These are phyloP conservation scores for Cyberlindnera nakhonratchasimensis DNA, from an alignment of 805 yeast genomes.

Conservation along the genomic window DNA sequence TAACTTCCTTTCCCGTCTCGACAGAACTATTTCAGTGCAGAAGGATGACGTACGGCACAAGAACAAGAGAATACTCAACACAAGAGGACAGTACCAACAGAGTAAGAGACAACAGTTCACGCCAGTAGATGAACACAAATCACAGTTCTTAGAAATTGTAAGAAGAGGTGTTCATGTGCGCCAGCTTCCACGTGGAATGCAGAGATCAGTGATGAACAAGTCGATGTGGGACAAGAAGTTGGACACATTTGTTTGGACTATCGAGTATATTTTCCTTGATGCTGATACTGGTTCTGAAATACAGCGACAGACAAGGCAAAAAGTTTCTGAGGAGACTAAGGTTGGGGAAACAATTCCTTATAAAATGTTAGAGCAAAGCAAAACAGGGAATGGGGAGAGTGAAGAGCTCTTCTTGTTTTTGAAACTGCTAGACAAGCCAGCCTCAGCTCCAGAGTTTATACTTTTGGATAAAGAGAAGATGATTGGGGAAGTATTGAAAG, in stretches of 20 bases:
- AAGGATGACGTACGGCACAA: slow-evolving; percentile 46
- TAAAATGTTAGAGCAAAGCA: slow-evolving; percentile 17
- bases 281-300: slow-evolving; percentile 27
- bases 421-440: slow-evolving; percentile 27
- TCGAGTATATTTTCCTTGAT: slow-evolving; percentile 61
- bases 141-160: slow-evolving; percentile 24
- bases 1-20: slow-evolving; percentile 60
- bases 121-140: background rate
- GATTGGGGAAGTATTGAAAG: slow-evolving; percentile 49
- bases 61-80: slow-evolving; percentile 41
- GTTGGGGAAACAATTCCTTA: slow-evolving; percentile 32
- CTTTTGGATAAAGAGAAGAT: slow-evolving; percentile 33
- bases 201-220: slow-evolving; percentile 57
- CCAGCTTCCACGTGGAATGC: slow-evolving; percentile 71
- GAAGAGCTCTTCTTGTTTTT: slow-evolving; percentile 29
- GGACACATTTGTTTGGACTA: slow-evolving; percentile 69
- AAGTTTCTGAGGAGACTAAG: slow-evolving; percentile 33
- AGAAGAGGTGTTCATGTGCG: slow-evolving; percentile 67
- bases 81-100: slow-evolving; percentile 8
- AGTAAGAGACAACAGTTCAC: slow-evolving; percentile 26
- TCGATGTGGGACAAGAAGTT: slow-evolving; percentile 65
- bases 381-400: slow-evolving; percentile 12
- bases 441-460: slow-evolving; percentile 37
- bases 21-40: slow-evolving; percentile 56
- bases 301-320: slow-evolving; percentile 35